These are phyloP conservation scores for Rhodotorula sp. DNA, from an alignment of 1,284 basidiomycete species.

Conservation along the genomic window DNA sequence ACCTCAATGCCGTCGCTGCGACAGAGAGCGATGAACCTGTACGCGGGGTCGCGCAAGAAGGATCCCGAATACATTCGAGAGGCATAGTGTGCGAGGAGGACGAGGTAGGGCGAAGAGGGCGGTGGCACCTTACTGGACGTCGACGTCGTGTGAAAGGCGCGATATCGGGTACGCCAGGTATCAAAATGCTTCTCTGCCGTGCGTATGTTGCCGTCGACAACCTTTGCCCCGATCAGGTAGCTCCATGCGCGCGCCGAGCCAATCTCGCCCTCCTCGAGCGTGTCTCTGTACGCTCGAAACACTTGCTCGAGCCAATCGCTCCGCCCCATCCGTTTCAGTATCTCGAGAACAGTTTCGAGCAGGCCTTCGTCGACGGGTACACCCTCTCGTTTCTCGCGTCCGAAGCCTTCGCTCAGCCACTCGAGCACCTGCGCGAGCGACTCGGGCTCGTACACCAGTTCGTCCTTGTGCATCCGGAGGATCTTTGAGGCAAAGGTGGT, in stretches of 20 bases:
- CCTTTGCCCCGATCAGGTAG: constrained; percentile 11
- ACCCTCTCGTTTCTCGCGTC: background rate
- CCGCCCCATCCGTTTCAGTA: constrained; percentile 18
- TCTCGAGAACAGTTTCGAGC: constrained; percentile 17
- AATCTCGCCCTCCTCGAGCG: constrained; percentile 2
- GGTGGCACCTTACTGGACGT: background rate
- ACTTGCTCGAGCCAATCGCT: constrained; percentile 25
- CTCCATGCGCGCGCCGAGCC: constrained; percentile 23
- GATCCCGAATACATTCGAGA: background rate
- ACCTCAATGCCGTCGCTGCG: constrained; percentile 12
- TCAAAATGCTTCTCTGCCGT: constrained; percentile 16
- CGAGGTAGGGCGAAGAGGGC: constrained; percentile 29
- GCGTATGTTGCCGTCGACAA: constrained; percentile 8
- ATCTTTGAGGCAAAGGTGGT: background rate
- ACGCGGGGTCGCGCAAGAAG: constrained; percentile 25
- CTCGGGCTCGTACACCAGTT: constrained; percentile 17
- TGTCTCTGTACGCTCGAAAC: constrained; percentile 22
- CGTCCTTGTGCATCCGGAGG: constrained; percentile 5
- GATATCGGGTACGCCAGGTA: constrained; percentile 12
- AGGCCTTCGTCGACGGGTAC: constrained; percentile 10
- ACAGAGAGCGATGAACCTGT: constrained; percentile 21
- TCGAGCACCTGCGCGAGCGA: constrained; percentile 17
- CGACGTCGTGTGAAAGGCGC: background rate
- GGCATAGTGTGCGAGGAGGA: constrained; percentile 24
- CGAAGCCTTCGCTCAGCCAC: constrained; percentile 27